A percentile compares a stretch with the other conserved stretches of the same genome.
Evolutionary conservation across 208 protist genomes (phyloP).

Genomic region (Tritrichomonas foetus): DNA sequence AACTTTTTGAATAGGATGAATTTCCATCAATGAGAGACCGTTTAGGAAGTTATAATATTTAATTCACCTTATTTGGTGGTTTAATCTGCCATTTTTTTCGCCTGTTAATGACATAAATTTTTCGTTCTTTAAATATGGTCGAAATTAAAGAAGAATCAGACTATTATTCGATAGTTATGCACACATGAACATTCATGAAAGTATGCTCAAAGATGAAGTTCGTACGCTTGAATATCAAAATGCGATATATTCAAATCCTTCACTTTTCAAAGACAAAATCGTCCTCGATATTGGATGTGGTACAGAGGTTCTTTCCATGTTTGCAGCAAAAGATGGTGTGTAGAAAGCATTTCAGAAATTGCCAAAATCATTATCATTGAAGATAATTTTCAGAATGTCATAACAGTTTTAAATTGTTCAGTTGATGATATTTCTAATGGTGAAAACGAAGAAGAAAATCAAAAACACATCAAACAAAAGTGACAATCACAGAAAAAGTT

Average conservation of each 20-base stretch:
- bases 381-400: slow-evolving; percentile 68
- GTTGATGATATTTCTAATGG: too few species aligned
- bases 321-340: slow-evolving; percentile 83
- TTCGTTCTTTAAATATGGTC: too few species aligned
- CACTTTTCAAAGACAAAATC: slow-evolving; percentile 81
- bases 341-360: slow-evolving; percentile 60
- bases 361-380: slow-evolving; percentile 57
- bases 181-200: slow-evolving; percentile 55
- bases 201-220: slow-evolving; percentile 96
- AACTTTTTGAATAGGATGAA: too few species aligned
- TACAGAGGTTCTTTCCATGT: slow-evolving; percentile 89
- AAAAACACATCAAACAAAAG: too few species aligned
- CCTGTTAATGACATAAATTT: too few species aligned
- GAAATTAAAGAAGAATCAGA: too few species aligned
- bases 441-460: too few species aligned
- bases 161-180: too few species aligned
- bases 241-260: slow-evolving; percentile 80
- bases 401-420: slow-evolving; percentile 52
- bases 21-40: too few species aligned
- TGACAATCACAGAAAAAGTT: slow-evolving; percentile 51
- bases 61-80: too few species aligned
- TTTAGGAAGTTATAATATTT: too few species aligned
- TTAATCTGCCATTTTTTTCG: too few species aligned
- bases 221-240: slow-evolving; percentile 87
- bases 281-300: slow-evolving; percentile 89